phyloP scores from a whole-genome alignment of 2,329 filamentous ascomycete genomes.

The Botrytis paeoniae region DNA sequence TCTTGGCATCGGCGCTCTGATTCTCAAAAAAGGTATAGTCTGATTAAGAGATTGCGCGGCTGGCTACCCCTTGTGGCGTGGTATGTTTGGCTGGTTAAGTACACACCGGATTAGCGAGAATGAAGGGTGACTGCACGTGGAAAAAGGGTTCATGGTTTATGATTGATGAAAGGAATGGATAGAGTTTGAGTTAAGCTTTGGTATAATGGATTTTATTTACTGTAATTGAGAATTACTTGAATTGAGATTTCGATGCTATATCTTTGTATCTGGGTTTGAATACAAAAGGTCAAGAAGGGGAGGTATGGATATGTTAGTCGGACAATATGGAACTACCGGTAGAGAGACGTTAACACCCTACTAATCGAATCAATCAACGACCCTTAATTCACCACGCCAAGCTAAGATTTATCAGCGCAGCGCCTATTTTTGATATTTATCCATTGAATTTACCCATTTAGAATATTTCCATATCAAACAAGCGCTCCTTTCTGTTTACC shows the following conservation, averaged over 20 bases:
- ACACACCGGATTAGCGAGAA: neutral
- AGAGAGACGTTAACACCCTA: neutral
- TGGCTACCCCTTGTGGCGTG: constrained; percentile 8
- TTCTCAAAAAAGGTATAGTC: neutral
- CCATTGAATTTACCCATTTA: neutral
- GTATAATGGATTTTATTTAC: neutral
- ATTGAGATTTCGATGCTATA: neutral
- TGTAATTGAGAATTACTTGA: neutral
- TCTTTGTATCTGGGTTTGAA: neutral
- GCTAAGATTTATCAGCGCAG: neutral
- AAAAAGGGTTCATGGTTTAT: neutral
- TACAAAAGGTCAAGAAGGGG: neutral
- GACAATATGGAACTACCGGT: neutral
- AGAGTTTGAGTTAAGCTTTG: neutral
- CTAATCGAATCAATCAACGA: neutral
- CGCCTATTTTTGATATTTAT: neutral
- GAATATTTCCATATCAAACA: neutral
- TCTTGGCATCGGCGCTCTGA: neutral
- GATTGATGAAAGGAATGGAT: neutral
- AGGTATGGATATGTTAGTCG: neutral
- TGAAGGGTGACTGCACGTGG: neutral
- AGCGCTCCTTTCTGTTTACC: neutral
- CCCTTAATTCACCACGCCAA: neutral
- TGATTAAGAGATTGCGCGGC: neutral
- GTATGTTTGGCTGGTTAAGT: neutral